phyloP scores from a whole-genome alignment of 495 filamentous ascomycete genomes.

The Penicillium roqueforti region DNA sequence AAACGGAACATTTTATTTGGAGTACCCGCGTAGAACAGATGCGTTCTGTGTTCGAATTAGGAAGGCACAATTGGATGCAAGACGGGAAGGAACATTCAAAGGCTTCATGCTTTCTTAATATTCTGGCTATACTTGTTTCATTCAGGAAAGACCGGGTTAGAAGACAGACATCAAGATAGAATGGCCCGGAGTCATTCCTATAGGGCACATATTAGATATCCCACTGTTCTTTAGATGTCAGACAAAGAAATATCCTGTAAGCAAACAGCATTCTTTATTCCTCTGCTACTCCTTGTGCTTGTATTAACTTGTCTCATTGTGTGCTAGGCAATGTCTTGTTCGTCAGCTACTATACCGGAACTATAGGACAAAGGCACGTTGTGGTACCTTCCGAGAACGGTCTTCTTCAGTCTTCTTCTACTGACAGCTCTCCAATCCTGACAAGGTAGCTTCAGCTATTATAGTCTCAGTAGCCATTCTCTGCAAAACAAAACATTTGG shows the following conservation, averaged over 20 bases:
- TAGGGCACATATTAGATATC: neutral
- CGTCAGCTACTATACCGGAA: neutral
- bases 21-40: neutral
- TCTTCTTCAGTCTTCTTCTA: neutral
- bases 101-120: no score
- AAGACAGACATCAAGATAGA: neutral
- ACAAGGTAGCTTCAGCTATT: no score
- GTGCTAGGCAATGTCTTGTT: neutral
- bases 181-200: neutral
- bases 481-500: neutral
- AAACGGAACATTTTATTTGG: neutral
- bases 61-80: no score
- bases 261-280: neutral
- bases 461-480: neutral
- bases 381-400: neutral
- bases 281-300: neutral
- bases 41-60: neutral
- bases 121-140: no score
- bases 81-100: no score
- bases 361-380: neutral
- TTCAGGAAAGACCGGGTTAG: no score
- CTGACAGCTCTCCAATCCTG: neutral
- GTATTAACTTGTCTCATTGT: neutral
- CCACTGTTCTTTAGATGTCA: neutral
- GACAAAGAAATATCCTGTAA: neutral